phyloP scores from a whole-genome alignment of 139 green algal species.

The Tetraselmis striata region DNA sequence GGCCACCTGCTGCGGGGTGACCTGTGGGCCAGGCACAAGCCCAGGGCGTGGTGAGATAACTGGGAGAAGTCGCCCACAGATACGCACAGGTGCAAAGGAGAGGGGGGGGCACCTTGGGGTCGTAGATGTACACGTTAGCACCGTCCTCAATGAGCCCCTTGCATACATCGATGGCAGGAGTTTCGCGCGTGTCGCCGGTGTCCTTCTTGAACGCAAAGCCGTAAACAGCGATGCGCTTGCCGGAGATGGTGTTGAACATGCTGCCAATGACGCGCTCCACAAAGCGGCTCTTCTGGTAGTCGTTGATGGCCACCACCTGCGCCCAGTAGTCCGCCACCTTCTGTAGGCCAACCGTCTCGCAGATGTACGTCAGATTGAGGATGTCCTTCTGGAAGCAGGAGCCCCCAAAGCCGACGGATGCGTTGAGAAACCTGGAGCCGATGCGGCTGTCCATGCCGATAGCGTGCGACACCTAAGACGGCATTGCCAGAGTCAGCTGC shows the following conservation, averaged over 20 bases:
- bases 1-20: conserved; percentile 68
- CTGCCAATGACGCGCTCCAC: conserved; percentile 87
- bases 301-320: conserved; percentile 88
- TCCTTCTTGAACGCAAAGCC: conserved; percentile 99
- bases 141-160: conserved; percentile 69
- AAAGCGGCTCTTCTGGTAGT: conserved; percentile 97
- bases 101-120: conserved; percentile 73
- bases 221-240: conserved; percentile 93
- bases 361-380: conserved; percentile 96
- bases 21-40: too few species aligned
- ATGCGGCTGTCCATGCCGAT: conserved; percentile 96
- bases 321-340: conserved; percentile 95
- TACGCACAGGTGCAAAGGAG: too few species aligned
- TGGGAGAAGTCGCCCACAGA: too few species aligned
- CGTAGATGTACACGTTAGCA: conserved; percentile 78
- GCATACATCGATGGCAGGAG: conserved; percentile 97
- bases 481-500: neutral
- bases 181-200: conserved; percentile 94
- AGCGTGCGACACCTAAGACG: conserved; percentile 68
- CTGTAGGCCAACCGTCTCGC: conserved; percentile 83
- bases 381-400: conserved; percentile 99
- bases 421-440: conserved; percentile 94
- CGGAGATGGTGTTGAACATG: conserved; percentile 99
- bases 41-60: too few species aligned
- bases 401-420: conserved; percentile 95